Percentiles rank a stretch among this genome's conserved stretches.
phyloP scores from a whole-genome alignment of 2,329 filamentous ascomycete genomes.

The Westerdykella ornata region DNA sequence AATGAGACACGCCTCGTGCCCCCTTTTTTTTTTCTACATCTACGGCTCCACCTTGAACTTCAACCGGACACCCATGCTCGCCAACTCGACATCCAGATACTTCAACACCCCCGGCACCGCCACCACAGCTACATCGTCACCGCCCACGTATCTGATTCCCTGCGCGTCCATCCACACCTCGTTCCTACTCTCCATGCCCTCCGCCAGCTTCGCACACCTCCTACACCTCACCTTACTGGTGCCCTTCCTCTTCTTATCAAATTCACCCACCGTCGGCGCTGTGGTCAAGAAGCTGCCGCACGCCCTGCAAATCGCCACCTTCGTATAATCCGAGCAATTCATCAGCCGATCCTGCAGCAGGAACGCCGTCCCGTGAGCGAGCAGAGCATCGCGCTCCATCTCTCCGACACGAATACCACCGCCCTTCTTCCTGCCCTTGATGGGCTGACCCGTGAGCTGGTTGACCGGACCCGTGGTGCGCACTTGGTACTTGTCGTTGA shows the following conservation, averaged over 20 bases:
- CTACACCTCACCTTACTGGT: constrained; percentile 67
- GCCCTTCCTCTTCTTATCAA: constrained; percentile 56
- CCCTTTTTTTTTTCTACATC: no score
- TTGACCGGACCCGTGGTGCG: constrained; percentile 92
- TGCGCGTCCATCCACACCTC: constrained; percentile 82
- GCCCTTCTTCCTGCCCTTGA: constrained; percentile 92
- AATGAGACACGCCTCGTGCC: no score
- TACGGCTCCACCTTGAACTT: constrained; percentile 71
- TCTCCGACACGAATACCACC: constrained; percentile 98
- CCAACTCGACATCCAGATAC: constrained; percentile 89
- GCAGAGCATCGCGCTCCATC: constrained; percentile 93
- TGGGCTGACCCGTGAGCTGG: constrained; percentile 84
- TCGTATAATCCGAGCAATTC: constrained; percentile 92
- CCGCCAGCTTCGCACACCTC: constrained; percentile 59
- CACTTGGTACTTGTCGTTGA: constrained; percentile 99
- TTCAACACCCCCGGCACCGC: constrained; percentile 88
- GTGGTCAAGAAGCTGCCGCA: constrained; percentile 90
- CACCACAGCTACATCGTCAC: constrained; percentile 83
- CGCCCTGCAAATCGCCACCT: constrained; percentile 78
- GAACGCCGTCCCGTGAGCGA: constrained; percentile 93
- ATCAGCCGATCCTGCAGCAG: constrained; percentile 89
- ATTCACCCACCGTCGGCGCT: constrained; percentile 61
- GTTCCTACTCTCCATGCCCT: constrained; percentile 53
- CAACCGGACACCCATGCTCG: constrained; percentile 92
- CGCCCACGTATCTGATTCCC: constrained; percentile 76